These are phyloP conservation scores for Zygnema cylindricum DNA, from an alignment of 139 green algal genomes.

Conservation along the genomic window DNA sequence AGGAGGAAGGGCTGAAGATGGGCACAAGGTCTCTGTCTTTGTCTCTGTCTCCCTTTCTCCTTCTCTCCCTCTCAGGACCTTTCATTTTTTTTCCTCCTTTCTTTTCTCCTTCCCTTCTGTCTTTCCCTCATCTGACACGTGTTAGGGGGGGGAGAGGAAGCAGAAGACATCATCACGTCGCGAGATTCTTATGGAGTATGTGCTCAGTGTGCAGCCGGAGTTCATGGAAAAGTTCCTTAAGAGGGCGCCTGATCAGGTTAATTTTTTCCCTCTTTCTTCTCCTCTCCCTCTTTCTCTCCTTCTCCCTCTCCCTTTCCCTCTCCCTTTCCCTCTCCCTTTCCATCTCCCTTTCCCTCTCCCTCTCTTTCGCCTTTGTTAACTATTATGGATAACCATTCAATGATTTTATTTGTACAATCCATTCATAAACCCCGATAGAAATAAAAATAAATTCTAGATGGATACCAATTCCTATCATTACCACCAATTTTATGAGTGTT, in stretches of 20 bases:
- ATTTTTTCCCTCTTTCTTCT: neutral
- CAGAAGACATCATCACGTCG: constrained; percentile 16
- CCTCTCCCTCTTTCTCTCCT: neutral
- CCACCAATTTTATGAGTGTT: too few relatives aligned
- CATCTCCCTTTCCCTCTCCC: neutral
- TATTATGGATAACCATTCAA: too few relatives aligned
- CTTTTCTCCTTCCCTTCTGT: neutral
- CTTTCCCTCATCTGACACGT: neutral
- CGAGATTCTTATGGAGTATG: constrained; percentile 64
- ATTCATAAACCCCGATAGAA: too few relatives aligned
- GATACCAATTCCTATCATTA: too few relatives aligned
- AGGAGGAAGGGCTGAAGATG: neutral
- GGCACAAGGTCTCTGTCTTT: too few relatives aligned
- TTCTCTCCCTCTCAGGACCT: neutral
- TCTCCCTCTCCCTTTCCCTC: neutral
- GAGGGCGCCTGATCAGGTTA: constrained; percentile 9
- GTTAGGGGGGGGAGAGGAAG: neutral
- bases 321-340: neutral
- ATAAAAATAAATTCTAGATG: too few relatives aligned
- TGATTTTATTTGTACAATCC: too few relatives aligned
- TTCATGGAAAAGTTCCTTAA: constrained; percentile 56
- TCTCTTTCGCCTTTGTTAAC: neutral
- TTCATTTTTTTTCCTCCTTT: neutral
- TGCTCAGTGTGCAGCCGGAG: constrained; percentile 61
- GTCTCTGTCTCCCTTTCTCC: too few relatives aligned